Evolutionary conservation across 1,139 yeast species (phyloP), one percentile per base, ranked within the genome.

Genomic region (Kurtzmaniella natalensis): DNA sequence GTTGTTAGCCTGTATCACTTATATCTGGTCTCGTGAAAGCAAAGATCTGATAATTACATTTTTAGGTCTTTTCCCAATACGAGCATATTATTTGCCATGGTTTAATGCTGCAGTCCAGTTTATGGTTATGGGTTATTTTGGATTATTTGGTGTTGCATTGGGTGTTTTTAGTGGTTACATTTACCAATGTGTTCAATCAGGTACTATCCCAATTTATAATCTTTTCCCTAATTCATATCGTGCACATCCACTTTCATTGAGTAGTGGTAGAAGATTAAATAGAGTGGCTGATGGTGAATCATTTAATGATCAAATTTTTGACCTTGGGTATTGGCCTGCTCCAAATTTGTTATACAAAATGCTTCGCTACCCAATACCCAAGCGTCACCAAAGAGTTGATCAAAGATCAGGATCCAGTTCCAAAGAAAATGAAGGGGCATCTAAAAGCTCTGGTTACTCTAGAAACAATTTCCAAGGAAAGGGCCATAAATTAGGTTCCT

Each of bases 101-200:
- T 78, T 76, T 32, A 70, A 74, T 28, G 45, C 76, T 25, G 71
- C 73, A 1, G 59, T 73, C 45, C 64, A 72, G 35, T 52, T 73
- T 32, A 53, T 78, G 16, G 51, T 66, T 3, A 66, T 61, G 24
- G 79, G 80, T 1, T 56, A 47, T 23, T 38, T 53, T 3, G 41
- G 66, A 2, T 63, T 73, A 34, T 45, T 64, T 11, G 64, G 66
- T 38, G 59, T 74, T 0, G 39, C 70, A 2, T 48, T 69, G 13
- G 84, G 85, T 1, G 67, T 75, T 41, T 47, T 62, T 6, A 71
- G 74, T 2, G 83, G 80, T 0, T 78, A 78, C 46, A 44, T 75
- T 15, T 78, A 78, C 53, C 77, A 73, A 41, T 78, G 85, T 47
- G 51, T 76, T 22, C 81, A 77, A 45, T 72, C 81, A 1, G 58